Conservation (phyloP, 768 basidiomycete genomes). For the Leucocoprinus sp. region DNA sequence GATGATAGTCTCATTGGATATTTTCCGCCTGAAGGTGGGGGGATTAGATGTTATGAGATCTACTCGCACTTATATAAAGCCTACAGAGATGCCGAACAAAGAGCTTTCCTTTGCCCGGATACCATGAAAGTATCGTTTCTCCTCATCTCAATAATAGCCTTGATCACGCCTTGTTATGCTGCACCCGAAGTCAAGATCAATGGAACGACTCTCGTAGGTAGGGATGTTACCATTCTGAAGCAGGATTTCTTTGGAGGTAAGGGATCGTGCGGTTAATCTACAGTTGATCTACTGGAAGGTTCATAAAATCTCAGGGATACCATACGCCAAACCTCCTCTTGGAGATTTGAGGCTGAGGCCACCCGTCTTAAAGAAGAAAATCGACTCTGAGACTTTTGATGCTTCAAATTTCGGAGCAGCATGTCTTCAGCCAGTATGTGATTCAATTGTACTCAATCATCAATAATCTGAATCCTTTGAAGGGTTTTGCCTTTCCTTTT, state of each 20-base stretch:
- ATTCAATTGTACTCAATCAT: not conserved
- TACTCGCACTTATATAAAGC: too few relatives aligned
- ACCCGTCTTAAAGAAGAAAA: constrained; percentile 35
- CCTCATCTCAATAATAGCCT: constrained; percentile 2
- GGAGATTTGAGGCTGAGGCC: constrained; percentile 37
- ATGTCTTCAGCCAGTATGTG: constrained; percentile 39
- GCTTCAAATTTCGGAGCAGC: constrained; percentile 37
- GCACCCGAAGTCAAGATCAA: constrained; percentile 31
- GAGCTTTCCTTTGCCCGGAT: too few relatives aligned
- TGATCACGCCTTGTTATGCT: constrained; percentile 10
- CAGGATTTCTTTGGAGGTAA: constrained; percentile 42
- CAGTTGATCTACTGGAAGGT: not conserved
- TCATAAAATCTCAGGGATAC: constrained; percentile 32
- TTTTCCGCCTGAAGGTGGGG: too few relatives aligned
- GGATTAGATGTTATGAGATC: too few relatives aligned
- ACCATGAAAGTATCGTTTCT: constrained; percentile 2
- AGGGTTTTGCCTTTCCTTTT: constrained; percentile 25
- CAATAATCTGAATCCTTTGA: constrained; percentile 6
- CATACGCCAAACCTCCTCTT: constrained; percentile 46
- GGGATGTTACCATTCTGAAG: constrained; percentile 23
- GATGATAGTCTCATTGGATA: too few relatives aligned
- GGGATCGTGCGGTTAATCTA: not conserved
- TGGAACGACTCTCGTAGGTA: constrained; percentile 29
- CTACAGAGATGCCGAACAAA: too few relatives aligned
- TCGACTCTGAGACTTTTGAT: constrained; percentile 28